phyloP scores from a whole-genome alignment of 139 green algal species.

The Eudorina sp. region DNA sequence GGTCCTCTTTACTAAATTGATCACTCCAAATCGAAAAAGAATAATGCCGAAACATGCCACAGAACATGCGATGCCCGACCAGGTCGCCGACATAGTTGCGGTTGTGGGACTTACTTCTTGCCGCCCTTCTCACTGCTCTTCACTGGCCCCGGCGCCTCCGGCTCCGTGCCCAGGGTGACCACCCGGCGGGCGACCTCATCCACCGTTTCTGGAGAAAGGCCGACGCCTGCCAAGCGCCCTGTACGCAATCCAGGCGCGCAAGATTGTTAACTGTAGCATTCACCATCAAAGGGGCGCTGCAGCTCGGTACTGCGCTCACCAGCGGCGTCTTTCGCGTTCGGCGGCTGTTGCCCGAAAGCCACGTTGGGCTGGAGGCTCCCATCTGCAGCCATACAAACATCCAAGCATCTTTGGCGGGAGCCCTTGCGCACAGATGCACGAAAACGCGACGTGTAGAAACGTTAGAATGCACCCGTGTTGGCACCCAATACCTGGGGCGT shows the following conservation, averaged over 20 bases:
- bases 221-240: constrained; percentile 27
- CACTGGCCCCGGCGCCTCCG: neutral
- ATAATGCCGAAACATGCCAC: no score
- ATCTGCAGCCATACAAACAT: neutral
- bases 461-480: no score
- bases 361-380: constrained; percentile 29
- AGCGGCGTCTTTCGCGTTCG: constrained; percentile 9
- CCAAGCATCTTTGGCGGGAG: no score
- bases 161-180: constrained; percentile 23
- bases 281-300: neutral
- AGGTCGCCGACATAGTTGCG: no score
- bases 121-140: neutral
- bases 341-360: constrained; percentile 34
- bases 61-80: no score
- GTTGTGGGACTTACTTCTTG: constrained; percentile 38
- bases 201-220: constrained; percentile 39
- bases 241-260: neutral
- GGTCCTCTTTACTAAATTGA: no score
- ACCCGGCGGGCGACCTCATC: constrained; percentile 38
- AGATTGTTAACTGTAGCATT: neutral
- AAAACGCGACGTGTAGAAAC: no score
- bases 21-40: no score
- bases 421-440: no score
- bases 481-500: no score
- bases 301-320: neutral